Base-by-base conservation (phyloP, 495 filamentous ascomycete genomes). In the Cladorrhinum samala region DNA sequence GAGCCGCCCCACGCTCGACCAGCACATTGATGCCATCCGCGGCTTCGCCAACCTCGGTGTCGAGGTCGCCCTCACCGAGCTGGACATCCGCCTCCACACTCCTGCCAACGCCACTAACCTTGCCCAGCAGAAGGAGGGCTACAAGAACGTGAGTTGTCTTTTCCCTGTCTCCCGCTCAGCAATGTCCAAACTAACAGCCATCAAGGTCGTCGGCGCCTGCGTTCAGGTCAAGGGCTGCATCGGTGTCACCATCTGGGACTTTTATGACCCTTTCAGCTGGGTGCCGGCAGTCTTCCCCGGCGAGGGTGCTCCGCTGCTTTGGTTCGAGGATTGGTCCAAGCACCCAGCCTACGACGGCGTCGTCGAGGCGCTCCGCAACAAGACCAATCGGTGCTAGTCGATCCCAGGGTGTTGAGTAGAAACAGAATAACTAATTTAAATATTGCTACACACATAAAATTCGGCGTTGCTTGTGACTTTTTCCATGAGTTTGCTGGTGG, bases 221-320 rank as follows among this genome's bases (percentile, higher is more conserved):
- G 58, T 82, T 21, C 71, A 78, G 41, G 74, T 80, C 9, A 44
- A 69, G 17, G 63, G 70, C 5, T 91, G 87, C 62, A 72, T 87
- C 14, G 86, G 84, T 14, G 66, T 89, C 36, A 88, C 83, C 11
- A 74, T 85, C 44, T 90, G 86, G 86, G 85, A 76, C 54, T 77
- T 69, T 30, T 70, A 69, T 39, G 75, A 78, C 52, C 68, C 27
- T 69, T 83, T 72, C 77, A 77, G 45, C 61, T 86, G 83, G 83
- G 73, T 86, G 6, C 82, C 82, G 0, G 55, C 54, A 24, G 69
- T 71, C 2, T 86, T 86, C 62, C 18, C 63, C 0, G 80, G 79
- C 11, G 58, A 78, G 45, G 82, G 83, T 8, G 77, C 67, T 4
- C 74, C 79, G 1, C 61, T 68, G 19, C 72, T 81, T 11, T 83